A percentile compares a stretch with the other conserved stretches of the same genome.
These are phyloP conservation scores for Brassica nigra DNA, from an alignment of 345 rosid species.

Conservation along the genomic window DNA sequence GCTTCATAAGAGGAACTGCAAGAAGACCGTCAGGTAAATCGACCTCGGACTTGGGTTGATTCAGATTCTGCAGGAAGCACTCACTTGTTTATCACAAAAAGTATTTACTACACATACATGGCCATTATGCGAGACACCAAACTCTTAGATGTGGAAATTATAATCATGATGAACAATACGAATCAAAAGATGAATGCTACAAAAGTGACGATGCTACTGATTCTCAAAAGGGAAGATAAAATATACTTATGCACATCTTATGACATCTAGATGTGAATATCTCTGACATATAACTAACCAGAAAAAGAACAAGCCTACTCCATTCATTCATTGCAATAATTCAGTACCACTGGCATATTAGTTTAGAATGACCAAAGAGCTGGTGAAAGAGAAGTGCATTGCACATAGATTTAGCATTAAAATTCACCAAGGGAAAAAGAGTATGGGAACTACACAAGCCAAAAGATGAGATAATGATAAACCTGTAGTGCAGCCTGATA, in stretches of 20 bases:
- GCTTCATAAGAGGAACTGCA: constrained; percentile 83
- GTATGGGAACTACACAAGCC: neutral
- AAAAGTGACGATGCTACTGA: neutral
- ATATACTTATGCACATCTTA: neutral
- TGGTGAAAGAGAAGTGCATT: neutral
- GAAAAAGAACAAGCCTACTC: constrained; percentile 5
- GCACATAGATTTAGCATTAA: neutral
- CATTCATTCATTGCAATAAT: neutral
- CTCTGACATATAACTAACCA: neutral
- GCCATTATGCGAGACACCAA: neutral
- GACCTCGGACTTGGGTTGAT: constrained; percentile 81
- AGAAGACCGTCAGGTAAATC: constrained; percentile 75
- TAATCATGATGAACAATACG: neutral
- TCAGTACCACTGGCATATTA: constrained; percentile 1
- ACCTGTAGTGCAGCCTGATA: constrained; percentile 93
- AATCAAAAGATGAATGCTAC: constrained; percentile 1
- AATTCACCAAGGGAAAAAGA: neutral
- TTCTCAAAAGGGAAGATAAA: neutral
- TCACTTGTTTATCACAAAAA: constrained; percentile 14
- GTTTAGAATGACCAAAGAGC: neutral
- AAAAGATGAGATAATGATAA: constrained; percentile 20
- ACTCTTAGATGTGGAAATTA: neutral
- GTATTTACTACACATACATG: constrained; percentile 14
- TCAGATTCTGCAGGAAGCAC: constrained; percentile 63
- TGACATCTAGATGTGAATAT: too few relatives aligned